Percentiles rank a stretch among this genome's conserved stretches.
phyloP scores from a whole-genome alignment of 163 green algal species.

The Scenedesmus sp. region DNA sequence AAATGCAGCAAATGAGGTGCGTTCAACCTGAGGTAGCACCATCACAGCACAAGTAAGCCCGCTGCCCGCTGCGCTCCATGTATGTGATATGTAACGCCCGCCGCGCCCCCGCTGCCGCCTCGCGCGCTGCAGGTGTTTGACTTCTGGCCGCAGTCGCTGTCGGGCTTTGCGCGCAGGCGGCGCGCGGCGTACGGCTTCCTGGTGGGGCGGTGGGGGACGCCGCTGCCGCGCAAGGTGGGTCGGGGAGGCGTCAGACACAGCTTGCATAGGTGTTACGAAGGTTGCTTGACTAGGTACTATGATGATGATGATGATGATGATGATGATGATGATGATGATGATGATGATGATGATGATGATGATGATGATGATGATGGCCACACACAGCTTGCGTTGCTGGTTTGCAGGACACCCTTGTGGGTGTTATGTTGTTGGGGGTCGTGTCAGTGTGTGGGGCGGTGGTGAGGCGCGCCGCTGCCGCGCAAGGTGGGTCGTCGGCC shows the following conservation, averaged over 20 bases:
- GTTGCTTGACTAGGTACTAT: too few species aligned
- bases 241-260: background rate
- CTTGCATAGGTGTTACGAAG: too few species aligned
- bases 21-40: too few species aligned
- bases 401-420: too few species aligned
- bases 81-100: too few species aligned
- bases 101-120: background rate
- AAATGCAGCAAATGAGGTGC: too few species aligned
- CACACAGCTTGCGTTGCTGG: too few species aligned
- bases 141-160: conserved; percentile 45
- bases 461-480: conserved; percentile 36
- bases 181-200: conserved; percentile 27
- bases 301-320: background rate
- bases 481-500: background rate
- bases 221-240: conserved; percentile 12
- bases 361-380: too few species aligned
- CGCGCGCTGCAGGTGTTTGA: conserved; percentile 52
- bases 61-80: too few species aligned
- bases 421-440: too few species aligned
- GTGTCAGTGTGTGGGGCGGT: conserved; percentile 43
- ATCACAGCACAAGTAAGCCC: background rate
- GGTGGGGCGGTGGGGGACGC: conserved; percentile 42
- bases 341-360: too few species aligned
- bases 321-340: background rate
- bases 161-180: conserved; percentile 34